Percentiles rank a stretch among this genome's conserved stretches.
These are phyloP conservation scores for Phialocephala sp. DNA, from an alignment of 2,329 filamentous ascomycete species.

Conservation along the genomic window DNA sequence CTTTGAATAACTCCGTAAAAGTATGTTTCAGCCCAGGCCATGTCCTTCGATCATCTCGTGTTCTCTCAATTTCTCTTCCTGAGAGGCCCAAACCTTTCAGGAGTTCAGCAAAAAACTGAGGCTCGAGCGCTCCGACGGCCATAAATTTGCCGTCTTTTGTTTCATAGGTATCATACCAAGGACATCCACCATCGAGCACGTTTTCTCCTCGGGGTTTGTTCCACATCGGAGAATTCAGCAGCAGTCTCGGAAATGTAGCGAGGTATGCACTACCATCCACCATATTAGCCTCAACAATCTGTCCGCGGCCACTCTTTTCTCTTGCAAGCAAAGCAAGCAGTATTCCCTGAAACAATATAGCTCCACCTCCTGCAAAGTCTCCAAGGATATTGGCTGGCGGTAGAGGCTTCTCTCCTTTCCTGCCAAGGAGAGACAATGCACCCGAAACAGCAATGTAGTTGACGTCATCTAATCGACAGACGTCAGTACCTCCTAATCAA, in stretches of 20 bases:
- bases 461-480: constrained; percentile 67
- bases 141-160: constrained; percentile 80
- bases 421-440: constrained; percentile 76
- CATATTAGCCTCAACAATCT: constrained; percentile 97
- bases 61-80: constrained; percentile 55
- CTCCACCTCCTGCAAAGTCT: constrained; percentile 91
- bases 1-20: constrained; percentile 69
- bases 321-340: constrained; percentile 78
- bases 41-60: constrained; percentile 61
- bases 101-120: constrained; percentile 78
- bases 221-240: constrained; percentile 68
- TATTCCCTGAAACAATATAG: constrained; percentile 80
- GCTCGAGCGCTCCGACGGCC: constrained; percentile 90
- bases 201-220: constrained; percentile 72
- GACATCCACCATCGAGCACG: constrained; percentile 80
- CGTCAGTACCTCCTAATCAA: too few relatives aligned
- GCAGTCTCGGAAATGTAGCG: constrained; percentile 76
- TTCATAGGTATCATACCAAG: constrained; percentile 89
- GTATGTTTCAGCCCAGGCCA: constrained; percentile 71
- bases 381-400: constrained; percentile 84
- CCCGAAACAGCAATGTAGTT: constrained; percentile 94
- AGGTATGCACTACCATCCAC: constrained; percentile 87
- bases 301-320: constrained; percentile 69
- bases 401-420: constrained; percentile 71
- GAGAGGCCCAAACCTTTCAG: constrained; percentile 69